These are phyloP conservation scores for Carex littledalei DNA, from an alignment of 176 grass and related monocot genomes.

Conservation along the genomic window DNA sequence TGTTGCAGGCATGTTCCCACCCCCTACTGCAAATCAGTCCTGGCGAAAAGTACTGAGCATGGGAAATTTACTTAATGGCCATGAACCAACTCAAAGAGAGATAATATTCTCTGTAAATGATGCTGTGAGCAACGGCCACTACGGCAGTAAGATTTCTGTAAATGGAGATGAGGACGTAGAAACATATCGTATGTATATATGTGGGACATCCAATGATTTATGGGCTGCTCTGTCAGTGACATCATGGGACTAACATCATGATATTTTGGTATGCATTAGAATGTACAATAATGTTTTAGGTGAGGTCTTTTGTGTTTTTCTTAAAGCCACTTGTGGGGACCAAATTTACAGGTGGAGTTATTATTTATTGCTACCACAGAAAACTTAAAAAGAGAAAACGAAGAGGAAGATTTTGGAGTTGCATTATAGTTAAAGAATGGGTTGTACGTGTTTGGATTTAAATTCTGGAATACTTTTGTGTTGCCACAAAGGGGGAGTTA, in stretches of 20 bases:
- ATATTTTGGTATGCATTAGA: not conserved
- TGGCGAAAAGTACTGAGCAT: conserved; percentile 99
- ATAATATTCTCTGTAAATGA: conserved; percentile 78
- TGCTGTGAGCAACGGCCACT: conserved; percentile 56
- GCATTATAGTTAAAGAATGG: not conserved
- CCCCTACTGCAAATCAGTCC: conserved; percentile 75
- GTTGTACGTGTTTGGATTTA: too few relatives aligned
- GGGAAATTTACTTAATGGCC: conserved; percentile 97
- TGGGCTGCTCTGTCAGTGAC: conserved; percentile 82
- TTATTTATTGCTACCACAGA: not conserved
- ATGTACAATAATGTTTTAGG: not conserved
- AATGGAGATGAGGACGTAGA: conserved; percentile 52
- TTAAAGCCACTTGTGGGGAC: not conserved
- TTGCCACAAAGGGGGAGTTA: too few relatives aligned
- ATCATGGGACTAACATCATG: conserved; percentile 65
- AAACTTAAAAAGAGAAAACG: not conserved
- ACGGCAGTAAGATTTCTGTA: conserved; percentile 48
- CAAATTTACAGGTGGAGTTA: not conserved
- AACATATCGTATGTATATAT: conserved; percentile 91
- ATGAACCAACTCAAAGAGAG: conserved; percentile 78
- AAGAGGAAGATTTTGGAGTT: not conserved
- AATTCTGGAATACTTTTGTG: not conserved
- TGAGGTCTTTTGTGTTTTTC: not conserved
- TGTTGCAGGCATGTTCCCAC: conserved; percentile 72
- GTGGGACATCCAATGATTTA: conserved; percentile 88